Evolutionary conservation across 352 stramenopile species (phyloP), one percentile per base, ranked within the genome.

Genomic region (Pythium oligandrum): DNA sequence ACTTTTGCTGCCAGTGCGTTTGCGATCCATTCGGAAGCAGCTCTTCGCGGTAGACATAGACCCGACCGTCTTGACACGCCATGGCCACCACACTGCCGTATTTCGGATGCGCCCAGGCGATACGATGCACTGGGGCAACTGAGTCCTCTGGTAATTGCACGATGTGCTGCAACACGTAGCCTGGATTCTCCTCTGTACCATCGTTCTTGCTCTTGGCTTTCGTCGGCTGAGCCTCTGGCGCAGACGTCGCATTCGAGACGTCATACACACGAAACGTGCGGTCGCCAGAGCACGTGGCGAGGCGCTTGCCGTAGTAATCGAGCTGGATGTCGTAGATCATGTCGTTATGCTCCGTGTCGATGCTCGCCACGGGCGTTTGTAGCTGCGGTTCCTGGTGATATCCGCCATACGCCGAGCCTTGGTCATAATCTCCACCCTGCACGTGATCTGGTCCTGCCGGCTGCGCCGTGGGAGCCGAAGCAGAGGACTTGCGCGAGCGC

Each of bases 271-370:
- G 81, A 58, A 95, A 91, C 44, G 83, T 90, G 55, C 82, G 75
- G 62, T 95, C 85, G 12, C 68, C 76, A 34, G 85, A 95, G 63
- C 83, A 93, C 44, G 85, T 92, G 34, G 61, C 79, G 43, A 95
- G 66, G 32, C 80, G 79, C 56, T 93, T 92, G 59, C 83, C 81
- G 57, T 95, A 92, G 59, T 93, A 95, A 55, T 95, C 83, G 55
- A 95, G 71, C 65, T 95, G 83, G 36, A 93, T 90, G 66, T 95
- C 85, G 62, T 90, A 86, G 55, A 95, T 86, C 78, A 91, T 91
- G 66, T 92, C 85, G 38, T 88, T 89, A 63, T 95, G 85, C 58
- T 93, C 82, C 51, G 83, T 95, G 63, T 93, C 82, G 43, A 95
- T 85, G 48, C 77, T 90, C 33, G 66, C 59, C 46, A 79, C 52